Evolutionary conservation across 495 filamentous ascomycete species (phyloP).

Genomic region (Aspergillus affinis): DNA sequence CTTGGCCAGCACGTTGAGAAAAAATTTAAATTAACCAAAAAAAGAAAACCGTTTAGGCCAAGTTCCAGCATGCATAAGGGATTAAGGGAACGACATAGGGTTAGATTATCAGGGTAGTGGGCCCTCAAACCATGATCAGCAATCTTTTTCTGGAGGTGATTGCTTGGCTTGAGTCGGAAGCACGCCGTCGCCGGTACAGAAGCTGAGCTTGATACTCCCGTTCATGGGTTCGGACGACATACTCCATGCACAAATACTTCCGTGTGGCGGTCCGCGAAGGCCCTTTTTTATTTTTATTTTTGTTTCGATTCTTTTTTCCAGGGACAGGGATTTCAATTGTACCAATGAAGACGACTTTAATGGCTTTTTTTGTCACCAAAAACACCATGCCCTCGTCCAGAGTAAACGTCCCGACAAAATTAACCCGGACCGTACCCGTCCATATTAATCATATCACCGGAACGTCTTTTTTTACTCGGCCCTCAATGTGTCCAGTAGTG

Average conservation of each 20-base stretch:
- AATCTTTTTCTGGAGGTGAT: conserved; percentile 5
- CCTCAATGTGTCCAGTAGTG: too few relatives aligned
- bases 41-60: background rate
- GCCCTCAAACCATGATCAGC: conserved; percentile 8
- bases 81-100: background rate
- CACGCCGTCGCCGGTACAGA: background rate
- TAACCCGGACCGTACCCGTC: background rate
- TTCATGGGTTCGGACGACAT: background rate
- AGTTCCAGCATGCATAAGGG: background rate
- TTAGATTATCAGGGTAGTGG: conserved; percentile 2
- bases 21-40: background rate
- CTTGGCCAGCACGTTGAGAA: conserved; percentile 1
- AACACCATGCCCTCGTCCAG: too few relatives aligned
- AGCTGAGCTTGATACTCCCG: background rate
- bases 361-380: too few relatives aligned
- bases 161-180: conserved; percentile 6
- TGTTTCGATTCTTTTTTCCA: too few relatives aligned
- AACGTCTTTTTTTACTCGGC: background rate
- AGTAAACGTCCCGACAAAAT: background rate
- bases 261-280: background rate
- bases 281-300: too few relatives aligned
- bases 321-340: too few relatives aligned
- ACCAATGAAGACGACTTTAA: too few relatives aligned
- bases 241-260: background rate
- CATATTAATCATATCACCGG: background rate